Evolutionary conservation across 2,329 filamentous ascomycete genomes (phyloP).

Genomic region (Pleurostoma richardsiae): DNA sequence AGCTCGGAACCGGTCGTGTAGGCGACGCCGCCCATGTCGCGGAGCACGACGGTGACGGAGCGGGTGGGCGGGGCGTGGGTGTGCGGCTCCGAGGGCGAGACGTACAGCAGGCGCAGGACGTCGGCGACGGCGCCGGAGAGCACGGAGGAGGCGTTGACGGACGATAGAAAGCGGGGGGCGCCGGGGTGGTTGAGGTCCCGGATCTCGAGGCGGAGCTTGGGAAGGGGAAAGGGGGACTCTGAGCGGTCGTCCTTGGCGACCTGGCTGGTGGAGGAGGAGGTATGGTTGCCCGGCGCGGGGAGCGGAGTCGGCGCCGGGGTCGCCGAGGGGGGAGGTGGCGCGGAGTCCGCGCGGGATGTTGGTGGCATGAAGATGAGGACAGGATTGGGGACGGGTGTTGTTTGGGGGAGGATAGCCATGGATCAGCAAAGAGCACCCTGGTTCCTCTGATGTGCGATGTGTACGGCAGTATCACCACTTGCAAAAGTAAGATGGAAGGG

Average conservation of each 20-base stretch:
- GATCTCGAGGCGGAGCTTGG: slow-evolving; percentile 55
- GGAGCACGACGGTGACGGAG: slow-evolving; percentile 78
- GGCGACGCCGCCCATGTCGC: slow-evolving; percentile 77
- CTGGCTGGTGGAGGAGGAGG: neutral
- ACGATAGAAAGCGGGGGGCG: slow-evolving; percentile 59
- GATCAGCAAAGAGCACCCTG: neutral
- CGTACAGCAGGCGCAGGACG: slow-evolving; percentile 71
- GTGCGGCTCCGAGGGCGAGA: slow-evolving; percentile 30
- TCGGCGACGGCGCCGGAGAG: slow-evolving; percentile 58
- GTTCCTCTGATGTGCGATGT: too few species aligned
- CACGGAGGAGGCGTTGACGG: slow-evolving; percentile 57
- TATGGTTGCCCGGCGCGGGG: slow-evolving; percentile 4
- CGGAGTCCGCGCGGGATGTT: slow-evolving; percentile 18
- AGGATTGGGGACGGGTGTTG: slow-evolving; percentile 22
- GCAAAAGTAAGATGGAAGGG: too few species aligned
- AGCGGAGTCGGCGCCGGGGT: slow-evolving; percentile 9
- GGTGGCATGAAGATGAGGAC: slow-evolving; percentile 21
- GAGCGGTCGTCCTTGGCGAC: slow-evolving; percentile 1
- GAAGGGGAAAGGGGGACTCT: slow-evolving; percentile 30
- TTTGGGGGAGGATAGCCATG: slow-evolving; percentile 13
- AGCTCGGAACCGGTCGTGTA: slow-evolving; percentile 59
- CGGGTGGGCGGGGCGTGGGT: slow-evolving; percentile 59
- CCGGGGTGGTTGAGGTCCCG: slow-evolving; percentile 56
- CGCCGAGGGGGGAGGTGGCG: slow-evolving; percentile 10
- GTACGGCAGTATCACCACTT: too few species aligned